Evolutionary conservation across 78 protist genomes (phyloP), one percentile per base, ranked within the genome.

Genomic region (Dictyostelium capitatum): DNA sequence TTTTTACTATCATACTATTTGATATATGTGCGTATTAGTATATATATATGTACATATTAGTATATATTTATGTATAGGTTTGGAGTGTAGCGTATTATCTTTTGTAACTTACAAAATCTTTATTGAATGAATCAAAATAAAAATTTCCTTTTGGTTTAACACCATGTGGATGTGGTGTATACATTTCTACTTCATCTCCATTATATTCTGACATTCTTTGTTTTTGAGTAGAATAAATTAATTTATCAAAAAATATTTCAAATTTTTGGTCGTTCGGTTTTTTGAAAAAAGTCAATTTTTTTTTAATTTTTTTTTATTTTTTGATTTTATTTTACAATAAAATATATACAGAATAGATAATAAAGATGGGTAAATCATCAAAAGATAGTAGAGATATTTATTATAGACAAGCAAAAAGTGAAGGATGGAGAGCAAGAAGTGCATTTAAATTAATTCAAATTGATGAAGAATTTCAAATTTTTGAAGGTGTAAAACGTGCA

Each of bases 371-470:
- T 17, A 70, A 79, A 73, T 46, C 92, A 17, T 94, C 96, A 50
- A 89, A 91, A 67, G 98, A 96, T 94, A 91, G 90, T 80, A 89
- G 98, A 64, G 99, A 99, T 89, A 95, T 98, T 9, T 99, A 95
- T 87, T 99, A 99, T 91, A 97, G 99, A 65, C 97, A 96, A 62
- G 99, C 99, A 12, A 99, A 99, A 90, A 99, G 99, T 70, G 98
- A 98, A 25, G 98, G 98, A 43, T 98, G 93, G 95, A 93, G 99
- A 5, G 99, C 99, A 1, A 92, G 99, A 9, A 95, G 98, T 1
- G 99, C 99, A 12, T 99, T 93, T 94, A 99, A 99, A 72, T 97
- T 99, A 37, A 94, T 99, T 25, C 99, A 99, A 79, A 80, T 99
- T 2, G 99, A 99, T 72, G 99, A 98, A 47, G 95, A 98, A 70